These are phyloP conservation scores for Chaetomium sp. DNA, from an alignment of 2,329 filamentous ascomycete genomes.

Conservation along the genomic window DNA sequence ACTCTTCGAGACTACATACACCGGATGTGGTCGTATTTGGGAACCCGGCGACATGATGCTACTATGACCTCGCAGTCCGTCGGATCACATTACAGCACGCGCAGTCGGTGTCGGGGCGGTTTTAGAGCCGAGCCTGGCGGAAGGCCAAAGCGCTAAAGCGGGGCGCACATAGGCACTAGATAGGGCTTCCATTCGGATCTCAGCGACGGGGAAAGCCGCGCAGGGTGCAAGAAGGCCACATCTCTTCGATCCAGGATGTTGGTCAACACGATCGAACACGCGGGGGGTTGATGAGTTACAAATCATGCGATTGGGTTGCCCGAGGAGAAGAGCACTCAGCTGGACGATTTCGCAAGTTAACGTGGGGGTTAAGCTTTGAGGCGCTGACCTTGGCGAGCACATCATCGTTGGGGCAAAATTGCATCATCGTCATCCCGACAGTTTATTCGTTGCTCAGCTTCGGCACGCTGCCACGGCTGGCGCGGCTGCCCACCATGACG, in stretches of 20 bases:
- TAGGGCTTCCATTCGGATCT: not conserved
- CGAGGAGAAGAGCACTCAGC: too few species aligned
- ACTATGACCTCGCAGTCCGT: not conserved
- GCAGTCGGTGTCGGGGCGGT: not conserved
- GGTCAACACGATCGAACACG: not conserved
- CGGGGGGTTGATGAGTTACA: not conserved
- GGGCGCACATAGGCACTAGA: too few species aligned
- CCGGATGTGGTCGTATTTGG: not conserved
- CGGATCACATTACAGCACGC: too few species aligned
- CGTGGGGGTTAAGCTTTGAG: conserved; percentile 28
- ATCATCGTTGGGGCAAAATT: conserved; percentile 28
- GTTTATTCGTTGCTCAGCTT: conserved; percentile 16
- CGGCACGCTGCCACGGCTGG: not conserved
- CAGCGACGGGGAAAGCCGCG: not conserved
- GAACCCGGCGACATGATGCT: not conserved
- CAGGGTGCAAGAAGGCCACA: not conserved
- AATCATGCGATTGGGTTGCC: not conserved
- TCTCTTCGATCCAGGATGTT: not conserved
- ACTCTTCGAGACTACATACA: not conserved
- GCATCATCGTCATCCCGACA: conserved; percentile 28
- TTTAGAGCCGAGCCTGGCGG: not conserved
- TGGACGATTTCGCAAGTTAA: not conserved
- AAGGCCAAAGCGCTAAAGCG: not conserved
- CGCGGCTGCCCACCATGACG: conserved; percentile 1
- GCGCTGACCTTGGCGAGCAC: conserved; percentile 26